Conservation (phyloP, 2,329 filamentous ascomycete genomes). For the Penicillium sp. region DNA sequence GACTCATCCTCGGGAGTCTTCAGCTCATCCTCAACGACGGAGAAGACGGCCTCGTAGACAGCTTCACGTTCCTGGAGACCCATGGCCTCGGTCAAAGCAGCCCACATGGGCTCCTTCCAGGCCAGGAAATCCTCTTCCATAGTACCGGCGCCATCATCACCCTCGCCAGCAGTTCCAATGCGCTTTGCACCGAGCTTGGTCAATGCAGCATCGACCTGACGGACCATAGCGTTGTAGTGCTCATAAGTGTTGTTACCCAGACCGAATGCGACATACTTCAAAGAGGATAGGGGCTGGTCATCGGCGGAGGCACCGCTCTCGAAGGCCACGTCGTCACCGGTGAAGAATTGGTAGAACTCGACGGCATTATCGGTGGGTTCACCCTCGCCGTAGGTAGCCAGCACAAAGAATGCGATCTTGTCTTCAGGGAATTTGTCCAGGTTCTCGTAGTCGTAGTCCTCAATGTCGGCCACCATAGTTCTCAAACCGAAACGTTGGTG, state of each 20-base stretch:
- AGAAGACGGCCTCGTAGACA: slow-evolving; percentile 90
- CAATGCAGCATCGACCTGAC: slow-evolving; percentile 78
- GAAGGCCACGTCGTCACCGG: slow-evolving; percentile 74
- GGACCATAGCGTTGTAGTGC: slow-evolving; percentile 98
- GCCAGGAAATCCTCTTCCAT: slow-evolving; percentile 99
- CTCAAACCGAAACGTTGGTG: slow-evolving; percentile 93
- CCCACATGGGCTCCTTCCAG: slow-evolving; percentile 99
- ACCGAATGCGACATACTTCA: slow-evolving; percentile 93
- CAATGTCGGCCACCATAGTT: slow-evolving; percentile 96
- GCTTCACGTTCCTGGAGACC: slow-evolving; percentile 90
- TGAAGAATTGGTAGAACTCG: slow-evolving; percentile 96
- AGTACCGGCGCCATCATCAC: slow-evolving; percentile 94
- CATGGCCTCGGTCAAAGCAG: slow-evolving; percentile 75
- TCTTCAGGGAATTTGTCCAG: slow-evolving; percentile 83
- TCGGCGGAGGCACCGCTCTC: slow-evolving; percentile 60
- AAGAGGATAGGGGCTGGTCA: slow-evolving; percentile 70
- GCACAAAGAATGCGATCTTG: slow-evolving; percentile 89
- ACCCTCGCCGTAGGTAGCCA: slow-evolving; percentile 96
- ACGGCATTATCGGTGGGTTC: slow-evolving; percentile 98
- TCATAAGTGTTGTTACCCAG: slow-evolving; percentile 99
- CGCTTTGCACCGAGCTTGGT: slow-evolving; percentile 76
- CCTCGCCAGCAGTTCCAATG: slow-evolving; percentile 86
- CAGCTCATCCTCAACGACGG: slow-evolving; percentile 70
- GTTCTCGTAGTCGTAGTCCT: slow-evolving; percentile 96
- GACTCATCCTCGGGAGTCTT: slow-evolving; percentile 69